phyloP scores from a whole-genome alignment of 345 rosid genomes.

The Syzygium oleosum region DNA sequence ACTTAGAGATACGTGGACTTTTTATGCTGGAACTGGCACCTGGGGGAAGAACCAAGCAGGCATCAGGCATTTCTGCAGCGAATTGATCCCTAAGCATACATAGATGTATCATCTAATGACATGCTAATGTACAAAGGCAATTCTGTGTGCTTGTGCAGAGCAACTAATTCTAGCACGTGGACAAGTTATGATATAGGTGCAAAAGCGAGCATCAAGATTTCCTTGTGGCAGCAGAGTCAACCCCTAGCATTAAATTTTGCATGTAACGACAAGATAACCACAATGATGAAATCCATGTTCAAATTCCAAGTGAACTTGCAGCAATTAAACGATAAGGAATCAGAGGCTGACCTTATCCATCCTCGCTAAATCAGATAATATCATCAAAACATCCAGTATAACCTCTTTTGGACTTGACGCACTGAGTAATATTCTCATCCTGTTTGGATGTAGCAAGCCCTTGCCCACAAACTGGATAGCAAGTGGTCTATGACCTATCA shows the following conservation, averaged over 20 bases:
- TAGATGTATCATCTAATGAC: not conserved
- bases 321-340: not conserved
- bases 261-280: not conserved
- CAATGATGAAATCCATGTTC: not conserved
- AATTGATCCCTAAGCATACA: not conserved
- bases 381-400: constrained; percentile 76
- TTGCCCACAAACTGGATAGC: constrained; percentile 77
- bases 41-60: not conserved
- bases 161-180: not conserved
- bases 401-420: constrained; percentile 71
- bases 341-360: constrained; percentile 77
- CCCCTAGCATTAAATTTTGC: not conserved
- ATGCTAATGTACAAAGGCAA: not conserved
- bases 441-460: constrained; percentile 73
- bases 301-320: not conserved
- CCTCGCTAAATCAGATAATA: constrained; percentile 85
- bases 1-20: not conserved
- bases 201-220: not conserved
- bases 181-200: not conserved
- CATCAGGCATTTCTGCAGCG: not conserved
- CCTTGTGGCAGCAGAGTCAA: not conserved
- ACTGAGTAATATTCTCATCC: constrained; percentile 68
- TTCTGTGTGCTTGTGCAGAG: not conserved
- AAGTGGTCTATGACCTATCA: constrained; percentile 68
- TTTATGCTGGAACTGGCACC: not conserved